Evolutionary conservation across 1,284 basidiomycete species (phyloP).

Genomic region (Cutaneotrichosporon cutaneum): DNA sequence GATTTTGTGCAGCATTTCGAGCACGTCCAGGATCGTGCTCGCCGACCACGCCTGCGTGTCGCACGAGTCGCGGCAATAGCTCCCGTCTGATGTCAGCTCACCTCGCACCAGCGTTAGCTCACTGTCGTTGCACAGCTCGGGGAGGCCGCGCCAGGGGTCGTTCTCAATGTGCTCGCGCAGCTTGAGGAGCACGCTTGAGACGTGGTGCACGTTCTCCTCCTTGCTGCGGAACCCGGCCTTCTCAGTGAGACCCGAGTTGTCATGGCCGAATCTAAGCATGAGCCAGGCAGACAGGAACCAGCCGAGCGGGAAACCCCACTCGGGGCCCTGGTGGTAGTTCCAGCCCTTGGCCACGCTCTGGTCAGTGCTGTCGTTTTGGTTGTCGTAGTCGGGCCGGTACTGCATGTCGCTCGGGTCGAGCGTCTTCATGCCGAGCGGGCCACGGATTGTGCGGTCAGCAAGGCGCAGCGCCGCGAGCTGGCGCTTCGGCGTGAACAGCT

Average conservation of each 20-base stretch:
- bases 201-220: constrained; percentile 71
- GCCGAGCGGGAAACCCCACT: constrained; percentile 92
- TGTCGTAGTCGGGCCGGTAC: constrained; percentile 87
- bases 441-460: constrained; percentile 71
- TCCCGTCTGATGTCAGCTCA: constrained; percentile 58
- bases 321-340: constrained; percentile 66
- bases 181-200: constrained; percentile 69
- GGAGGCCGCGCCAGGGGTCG: constrained; percentile 86
- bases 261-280: constrained; percentile 67
- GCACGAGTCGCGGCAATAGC: constrained; percentile 80
- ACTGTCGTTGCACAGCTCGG: constrained; percentile 80
- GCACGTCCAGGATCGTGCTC: constrained; percentile 80
- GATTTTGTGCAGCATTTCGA: constrained; percentile 66
- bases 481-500: constrained; percentile 79
- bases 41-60: constrained; percentile 90
- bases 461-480: constrained; percentile 74
- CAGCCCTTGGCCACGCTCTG: constrained; percentile 79
- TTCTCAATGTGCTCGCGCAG: constrained; percentile 69
- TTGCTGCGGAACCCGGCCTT: constrained; percentile 38
- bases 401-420: constrained; percentile 79
- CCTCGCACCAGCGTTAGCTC: constrained; percentile 28
- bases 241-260: constrained; percentile 54
- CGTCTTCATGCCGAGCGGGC: constrained; percentile 91
- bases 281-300: constrained; percentile 94
- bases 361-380: constrained; percentile 83